Base-by-base conservation (phyloP, 371 early-diverging fungal species). In the Neoconidiobolus thromboides region DNA sequence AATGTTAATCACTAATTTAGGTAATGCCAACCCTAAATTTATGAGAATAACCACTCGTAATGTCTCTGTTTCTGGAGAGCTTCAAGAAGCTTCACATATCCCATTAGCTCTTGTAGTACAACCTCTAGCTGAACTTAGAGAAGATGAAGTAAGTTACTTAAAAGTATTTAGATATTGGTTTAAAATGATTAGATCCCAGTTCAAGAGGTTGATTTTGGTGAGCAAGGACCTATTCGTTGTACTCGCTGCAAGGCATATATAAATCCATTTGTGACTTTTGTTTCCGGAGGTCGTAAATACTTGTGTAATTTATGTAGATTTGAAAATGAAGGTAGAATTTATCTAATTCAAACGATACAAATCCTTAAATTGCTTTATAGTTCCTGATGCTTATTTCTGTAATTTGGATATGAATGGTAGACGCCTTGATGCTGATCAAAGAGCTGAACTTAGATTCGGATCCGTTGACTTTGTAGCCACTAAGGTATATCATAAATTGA, bases 1-100 rank as follows among this genome's bases (percentile, higher is more conserved):
- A 15, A 43, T 36, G 38, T 26, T 39, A 46, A 9, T 43, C 37
- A 52, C 26, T n/a, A 15, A 12, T 10, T 41, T 62, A 85, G 86
- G 93, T 39, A 94, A 91, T 68, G 83, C 84, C 65, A 91, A 84
- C 69, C 95, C 96, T n/a, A 74, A 88, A 44, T 93, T 91, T 67
- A 82, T 93, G 72, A 82, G 96, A 57, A 68, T 85, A 58, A 92
- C 96, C 0, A 76, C 88, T 36, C 83, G 82, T 65, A 82, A 84
- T 50, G 65, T 96, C 2, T 96, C 97, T 10, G 65, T 74, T 36
- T 80, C 85, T 0, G 82, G 82, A 15, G 90, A 93, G 37, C 67
- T 96, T 36, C 65, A 81, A 39, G 75, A 77, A 53, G 76, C 79
- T 46, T 81, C 89, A 15, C 75, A 81, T 43, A 63, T 97, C 10